A percentile compares a stretch with the other conserved stretches of the same genome.
These are phyloP conservation scores for Monilinia polystroma DNA, from an alignment of 2,329 filamentous ascomycete genomes.

Conservation along the genomic window DNA sequence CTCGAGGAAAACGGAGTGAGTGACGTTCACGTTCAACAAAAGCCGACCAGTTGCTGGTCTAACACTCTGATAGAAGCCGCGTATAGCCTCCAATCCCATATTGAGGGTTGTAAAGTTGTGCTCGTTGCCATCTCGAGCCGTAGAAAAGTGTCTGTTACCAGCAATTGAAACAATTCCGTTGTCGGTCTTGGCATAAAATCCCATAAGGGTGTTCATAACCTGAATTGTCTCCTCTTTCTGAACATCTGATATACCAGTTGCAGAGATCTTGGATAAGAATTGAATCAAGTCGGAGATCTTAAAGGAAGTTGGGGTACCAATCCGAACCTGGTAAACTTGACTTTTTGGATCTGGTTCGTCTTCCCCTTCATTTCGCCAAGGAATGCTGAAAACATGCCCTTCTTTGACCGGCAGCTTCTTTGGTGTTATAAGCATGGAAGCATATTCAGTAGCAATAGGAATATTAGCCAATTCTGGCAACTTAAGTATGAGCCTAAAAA, in stretches of 20 bases:
- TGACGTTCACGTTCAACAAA: constrained; percentile 63
- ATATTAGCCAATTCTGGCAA: constrained; percentile 34
- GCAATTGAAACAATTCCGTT: constrained; percentile 47
- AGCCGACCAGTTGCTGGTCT: constrained; percentile 57
- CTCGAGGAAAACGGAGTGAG: constrained; percentile 58
- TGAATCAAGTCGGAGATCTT: constrained; percentile 29
- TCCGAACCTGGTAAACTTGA: constrained; percentile 29
- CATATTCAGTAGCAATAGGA: constrained; percentile 35
- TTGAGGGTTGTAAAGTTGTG: constrained; percentile 43
- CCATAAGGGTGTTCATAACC: constrained; percentile 57
- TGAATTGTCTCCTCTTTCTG: constrained; percentile 54
- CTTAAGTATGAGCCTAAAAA: constrained; percentile 32
- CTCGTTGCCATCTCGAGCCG: constrained; percentile 35
- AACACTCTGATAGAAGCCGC: constrained; percentile 62
- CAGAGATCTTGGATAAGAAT: constrained; percentile 27
- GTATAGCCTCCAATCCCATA: constrained; percentile 54
- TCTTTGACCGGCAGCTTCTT: constrained; percentile 16
- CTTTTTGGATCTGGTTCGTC: constrained; percentile 32
- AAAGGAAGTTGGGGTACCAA: constrained; percentile 29
- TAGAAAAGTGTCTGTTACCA: constrained; percentile 52
- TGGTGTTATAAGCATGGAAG: constrained; percentile 35
- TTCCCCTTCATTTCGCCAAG: constrained; percentile 35
- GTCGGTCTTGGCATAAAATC: constrained; percentile 46
- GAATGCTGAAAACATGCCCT: constrained; percentile 25
- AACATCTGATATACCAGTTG: constrained; percentile 1